phyloP scores from a whole-genome alignment of 345 rosid genomes.

The Eutrema japonicum region DNA sequence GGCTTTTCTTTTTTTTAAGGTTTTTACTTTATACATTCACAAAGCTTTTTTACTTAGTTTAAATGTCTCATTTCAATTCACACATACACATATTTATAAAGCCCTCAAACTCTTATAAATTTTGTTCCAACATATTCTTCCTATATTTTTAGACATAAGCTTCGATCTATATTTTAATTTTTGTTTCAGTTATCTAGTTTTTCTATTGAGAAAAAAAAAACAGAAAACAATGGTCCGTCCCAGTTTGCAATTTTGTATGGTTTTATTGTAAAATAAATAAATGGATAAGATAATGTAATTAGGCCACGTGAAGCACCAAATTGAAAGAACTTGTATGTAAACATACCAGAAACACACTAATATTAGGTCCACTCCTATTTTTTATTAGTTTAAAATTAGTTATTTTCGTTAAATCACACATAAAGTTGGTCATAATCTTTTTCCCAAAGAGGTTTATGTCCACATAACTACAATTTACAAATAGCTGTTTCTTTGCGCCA shows the following conservation, averaged over 20 bases:
- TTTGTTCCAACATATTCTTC: too few species aligned
- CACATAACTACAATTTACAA: background rate
- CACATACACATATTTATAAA: too few species aligned
- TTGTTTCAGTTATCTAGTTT: background rate
- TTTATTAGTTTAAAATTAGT: constrained; percentile 28
- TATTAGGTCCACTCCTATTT: constrained; percentile 30
- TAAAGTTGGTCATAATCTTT: constrained; percentile 10
- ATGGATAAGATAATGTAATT: constrained; percentile 14
- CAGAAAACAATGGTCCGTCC: background rate
- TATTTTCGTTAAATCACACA: constrained; percentile 35
- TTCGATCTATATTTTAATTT: background rate
- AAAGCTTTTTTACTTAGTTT: too few species aligned
- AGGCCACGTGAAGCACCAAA: constrained; percentile 33
- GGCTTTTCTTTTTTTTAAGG: too few species aligned
- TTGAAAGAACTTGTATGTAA: background rate
- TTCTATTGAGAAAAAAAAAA: background rate
- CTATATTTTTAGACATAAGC: background rate
- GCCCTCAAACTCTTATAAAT: too few species aligned
- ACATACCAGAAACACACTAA: constrained; percentile 26
- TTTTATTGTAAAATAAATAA: background rate
- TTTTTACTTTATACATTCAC: too few species aligned
- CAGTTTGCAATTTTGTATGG: constrained; percentile 12
- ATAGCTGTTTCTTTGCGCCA: background rate
- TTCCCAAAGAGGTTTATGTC: background rate
- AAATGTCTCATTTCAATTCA: too few species aligned